Conservation (phyloP, 169 alveolate genomes). For the Perkinsus chesapeaki region DNA sequence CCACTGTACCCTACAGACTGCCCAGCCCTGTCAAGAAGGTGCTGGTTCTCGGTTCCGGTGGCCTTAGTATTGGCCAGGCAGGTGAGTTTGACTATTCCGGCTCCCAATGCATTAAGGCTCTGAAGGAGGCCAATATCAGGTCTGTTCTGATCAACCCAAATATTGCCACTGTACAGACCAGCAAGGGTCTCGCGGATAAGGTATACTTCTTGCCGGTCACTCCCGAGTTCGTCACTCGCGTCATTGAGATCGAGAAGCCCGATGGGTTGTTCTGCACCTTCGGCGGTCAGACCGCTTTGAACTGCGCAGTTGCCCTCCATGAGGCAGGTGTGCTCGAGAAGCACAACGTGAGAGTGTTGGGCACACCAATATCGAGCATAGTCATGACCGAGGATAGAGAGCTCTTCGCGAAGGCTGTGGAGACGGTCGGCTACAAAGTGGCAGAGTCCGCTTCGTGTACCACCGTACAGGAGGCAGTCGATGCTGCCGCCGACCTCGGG, state of each 20-base stretch:
- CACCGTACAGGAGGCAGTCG: slow-evolving; percentile 43
- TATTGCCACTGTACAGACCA: slow-evolving; percentile 80
- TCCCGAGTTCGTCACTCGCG: slow-evolving; percentile 61
- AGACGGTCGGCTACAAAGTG: slow-evolving; percentile 61
- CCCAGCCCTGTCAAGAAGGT: slow-evolving; percentile 3
- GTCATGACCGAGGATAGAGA: slow-evolving; percentile 72
- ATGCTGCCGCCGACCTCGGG: slow-evolving; percentile 61
- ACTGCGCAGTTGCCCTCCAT: slow-evolving; percentile 66
- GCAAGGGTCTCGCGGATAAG: slow-evolving; percentile 47
- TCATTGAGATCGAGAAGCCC: slow-evolving; percentile 67
- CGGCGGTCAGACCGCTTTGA: slow-evolving; percentile 83
- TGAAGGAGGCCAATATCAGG: slow-evolving; percentile 64
- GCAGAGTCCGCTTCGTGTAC: slow-evolving; percentile 65
- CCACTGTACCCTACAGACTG: slow-evolving; percentile 39
- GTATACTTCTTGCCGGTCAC: slow-evolving; percentile 76
- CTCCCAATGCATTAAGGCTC: slow-evolving; percentile 72
- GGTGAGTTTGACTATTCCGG: slow-evolving; percentile 84
- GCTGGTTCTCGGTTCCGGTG: slow-evolving; percentile 37
- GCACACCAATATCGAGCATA: slow-evolving; percentile 65
- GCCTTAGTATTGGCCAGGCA: slow-evolving; percentile 78
- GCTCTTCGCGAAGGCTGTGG: slow-evolving; percentile 59
- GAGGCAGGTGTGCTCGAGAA: slow-evolving; percentile 53
- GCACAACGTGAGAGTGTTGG: slow-evolving; percentile 50
- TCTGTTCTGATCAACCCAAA: slow-evolving; percentile 76
- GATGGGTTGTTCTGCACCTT: slow-evolving; percentile 74